These are phyloP conservation scores for Debaryomyces sp. DNA, from an alignment of 1,139 yeast species.

Conservation along the genomic window DNA sequence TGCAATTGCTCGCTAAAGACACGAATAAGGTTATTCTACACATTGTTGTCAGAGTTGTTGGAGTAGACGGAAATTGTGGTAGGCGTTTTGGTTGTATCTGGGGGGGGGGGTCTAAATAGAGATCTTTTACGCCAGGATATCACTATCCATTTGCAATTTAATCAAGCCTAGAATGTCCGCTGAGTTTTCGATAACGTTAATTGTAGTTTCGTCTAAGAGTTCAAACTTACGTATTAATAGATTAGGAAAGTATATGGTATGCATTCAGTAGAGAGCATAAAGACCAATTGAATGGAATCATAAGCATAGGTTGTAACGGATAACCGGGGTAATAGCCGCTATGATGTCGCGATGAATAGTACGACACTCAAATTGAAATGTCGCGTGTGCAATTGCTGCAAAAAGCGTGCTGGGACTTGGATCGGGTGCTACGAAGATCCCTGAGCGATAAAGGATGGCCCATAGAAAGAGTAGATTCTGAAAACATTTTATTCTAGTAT, in stretches of 20 bases:
- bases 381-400: not conserved
- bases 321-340: conserved; percentile 2
- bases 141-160: not conserved
- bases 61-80: not conserved
- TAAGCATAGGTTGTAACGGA: not conserved
- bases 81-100: not conserved
- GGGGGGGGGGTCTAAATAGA: not conserved
- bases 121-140: not conserved
- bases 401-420: not conserved
- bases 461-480: not conserved
- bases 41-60: not conserved
- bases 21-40: not conserved
- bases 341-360: not conserved
- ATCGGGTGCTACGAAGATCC: not conserved
- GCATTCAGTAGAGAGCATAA: not conserved
- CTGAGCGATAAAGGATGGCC: too few species aligned
- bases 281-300: not conserved
- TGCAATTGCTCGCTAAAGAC: not conserved
- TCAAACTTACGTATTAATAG: not conserved
- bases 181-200: not conserved
- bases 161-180: not conserved
- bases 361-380: not conserved
- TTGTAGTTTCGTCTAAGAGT: not conserved
- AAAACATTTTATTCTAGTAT: not conserved
- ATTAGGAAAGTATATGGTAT: not conserved